Evolutionary conservation across 169 alveolate species (phyloP), one percentile per base, ranked within the genome.

Genomic region (Plasmodium knowlesi): DNA sequence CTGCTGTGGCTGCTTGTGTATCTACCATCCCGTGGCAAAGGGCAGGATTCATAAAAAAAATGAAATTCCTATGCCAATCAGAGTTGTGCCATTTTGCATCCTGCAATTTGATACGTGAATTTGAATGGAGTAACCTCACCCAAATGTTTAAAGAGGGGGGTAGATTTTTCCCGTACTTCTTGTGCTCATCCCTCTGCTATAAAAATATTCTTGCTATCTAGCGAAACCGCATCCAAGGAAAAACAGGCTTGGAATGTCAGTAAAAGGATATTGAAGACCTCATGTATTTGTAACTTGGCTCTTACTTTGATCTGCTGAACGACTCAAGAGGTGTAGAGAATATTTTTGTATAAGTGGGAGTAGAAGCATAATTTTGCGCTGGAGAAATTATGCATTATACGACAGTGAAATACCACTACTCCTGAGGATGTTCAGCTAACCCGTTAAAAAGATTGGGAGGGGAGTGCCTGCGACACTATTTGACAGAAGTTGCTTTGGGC

Each of bases 161-260:
- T 98, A 97, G 97, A 98, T 96, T 97, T 96, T 96, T 96, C 98
- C 97, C 95, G 98, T 97, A 96, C 96, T 96, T 96, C 97, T 97
- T 95, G 98, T 96, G 98, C 95, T 97, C 98, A 97, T 22, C 74
- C 32, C 32, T 61, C 4, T 61, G 5, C 32, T 46, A 12, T 46
- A 46, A 61, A 61, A 61, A 61, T 57, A 61, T 96, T 96, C 96
- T 98, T 97, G 96, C 98, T 95, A 92, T 95, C 98, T 96, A 97
- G 98, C 98, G 98, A 97, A 97, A 95, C 98, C 98, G 96, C 98
- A 97, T 98, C 98, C 98, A 97, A 97, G 98, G 98, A 98, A 97
- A 97, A 41, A 43, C 98, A 97, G 98, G 98, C 98, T 97, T 97
- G 98, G 98, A 91, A 92, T 96, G 96, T 97, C 98, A 96, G 97